phyloP scores from a whole-genome alignment of 805 yeast genomes.

The Clavispora asparagi region DNA sequence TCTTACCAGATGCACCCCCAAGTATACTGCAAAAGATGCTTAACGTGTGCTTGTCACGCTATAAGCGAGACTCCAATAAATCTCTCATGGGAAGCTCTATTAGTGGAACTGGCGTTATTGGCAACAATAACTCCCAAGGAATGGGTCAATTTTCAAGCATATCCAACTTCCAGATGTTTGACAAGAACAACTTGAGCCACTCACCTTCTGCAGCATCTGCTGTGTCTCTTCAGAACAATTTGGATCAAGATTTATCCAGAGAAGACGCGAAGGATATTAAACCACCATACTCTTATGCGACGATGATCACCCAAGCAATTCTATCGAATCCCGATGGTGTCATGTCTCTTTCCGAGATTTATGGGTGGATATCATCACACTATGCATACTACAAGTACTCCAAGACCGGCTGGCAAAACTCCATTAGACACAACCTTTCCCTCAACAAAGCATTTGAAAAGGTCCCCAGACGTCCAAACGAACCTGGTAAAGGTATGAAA shows the following conservation, averaged over 20 bases:
- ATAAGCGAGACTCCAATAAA: constrained; percentile 20
- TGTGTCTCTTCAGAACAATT: constrained; percentile 38
- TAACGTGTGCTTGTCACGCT: constrained; percentile 30
- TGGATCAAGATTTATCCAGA: constrained; percentile 65
- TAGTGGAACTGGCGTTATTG: constrained; percentile 5
- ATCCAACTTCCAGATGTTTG: constrained; percentile 53
- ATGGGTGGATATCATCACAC: constrained; percentile 81
- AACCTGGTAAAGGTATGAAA: constrained; percentile 99
- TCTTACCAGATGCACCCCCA: constrained; percentile 86
- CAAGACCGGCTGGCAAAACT: constrained; percentile 97
- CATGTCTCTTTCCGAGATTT: constrained; percentile 84
- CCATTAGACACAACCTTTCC: constrained; percentile 91
- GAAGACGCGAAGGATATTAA: constrained; percentile 91
- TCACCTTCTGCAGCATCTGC: constrained; percentile 37
- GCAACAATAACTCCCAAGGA: background rate
- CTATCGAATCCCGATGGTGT: constrained; percentile 83
- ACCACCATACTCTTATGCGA: constrained; percentile 96
- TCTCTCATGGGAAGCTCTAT: constrained; percentile 11
- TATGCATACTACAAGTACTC: constrained; percentile 90
- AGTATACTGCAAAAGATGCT: constrained; percentile 49
- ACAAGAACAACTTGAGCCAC: constrained; percentile 34
- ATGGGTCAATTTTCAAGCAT: constrained; percentile 11
- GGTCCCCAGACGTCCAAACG: constrained; percentile 91
- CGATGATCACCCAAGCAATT: constrained; percentile 97
- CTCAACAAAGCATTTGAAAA: constrained; percentile 96